Evolutionary conservation across 352 stramenopile genomes (phyloP), one percentile per base, ranked within the genome.

Genomic region (Phytophthora pisi): DNA sequence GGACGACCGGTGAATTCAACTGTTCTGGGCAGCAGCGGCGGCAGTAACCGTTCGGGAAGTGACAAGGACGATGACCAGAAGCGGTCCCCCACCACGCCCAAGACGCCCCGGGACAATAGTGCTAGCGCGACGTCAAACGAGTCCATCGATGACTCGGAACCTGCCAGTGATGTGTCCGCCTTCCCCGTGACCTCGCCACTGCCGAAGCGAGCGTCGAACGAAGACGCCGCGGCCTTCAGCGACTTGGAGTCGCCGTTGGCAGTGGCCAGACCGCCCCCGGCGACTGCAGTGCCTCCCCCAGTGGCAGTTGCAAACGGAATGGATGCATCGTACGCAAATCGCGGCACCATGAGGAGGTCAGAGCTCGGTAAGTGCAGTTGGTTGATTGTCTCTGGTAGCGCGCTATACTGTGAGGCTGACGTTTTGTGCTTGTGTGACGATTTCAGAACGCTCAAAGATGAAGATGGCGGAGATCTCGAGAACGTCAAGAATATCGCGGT

Each of bases 51-150:
- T 28, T 67, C 64, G 13, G 16, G 38, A 42, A 70, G 58, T 61
- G 45, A 75, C 57, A 67, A 74, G 53, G 43, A 73, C 15, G 59
- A 70, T 2, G 66, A 63, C 45, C 23, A 60, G 51, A 70, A 74
- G 46, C 60, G 42, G 10, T 30, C 38, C 26, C 40, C 61, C 2
- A 59, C 23, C 42, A 62, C 46, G 2, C 46, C 51, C 34, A 72
- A 30, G 23, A 57, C 62, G 23, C 6, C 40, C 10, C 64, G 69
- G 4, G 57, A 79, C 28, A 75, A 79, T 54, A 75, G 74, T 60
- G 67, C 61, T 7, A 77, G 70, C 54, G 66, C 75, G 4, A 79
- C 75, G 1, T 82, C 75, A 26, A 82, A 75, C 59, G 75, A 79
- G 64, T 82, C 66, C 10, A 69, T 81, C 9, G 68, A 72, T 30